These are phyloP conservation scores for Phialophora chinensis DNA, from an alignment of 2,329 filamentous ascomycete species.

Conservation along the genomic window DNA sequence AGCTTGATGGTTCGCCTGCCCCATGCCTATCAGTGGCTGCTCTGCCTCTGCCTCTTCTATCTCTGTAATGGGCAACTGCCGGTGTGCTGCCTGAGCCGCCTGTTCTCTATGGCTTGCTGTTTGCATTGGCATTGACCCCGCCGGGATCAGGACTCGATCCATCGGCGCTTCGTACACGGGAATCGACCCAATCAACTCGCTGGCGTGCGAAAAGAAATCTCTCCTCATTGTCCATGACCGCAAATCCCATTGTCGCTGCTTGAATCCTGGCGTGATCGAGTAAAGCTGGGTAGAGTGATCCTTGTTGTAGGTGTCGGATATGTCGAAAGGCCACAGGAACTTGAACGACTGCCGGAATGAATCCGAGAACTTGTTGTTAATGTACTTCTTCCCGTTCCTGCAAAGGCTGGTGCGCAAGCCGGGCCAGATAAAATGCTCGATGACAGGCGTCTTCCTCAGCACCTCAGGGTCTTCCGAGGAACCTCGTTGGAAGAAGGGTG, in stretches of 20 bases:
- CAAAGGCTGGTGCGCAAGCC: slow-evolving; percentile 38
- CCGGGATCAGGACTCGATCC: slow-evolving; percentile 13
- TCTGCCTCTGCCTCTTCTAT: slow-evolving; percentile 13
- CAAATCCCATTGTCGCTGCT: slow-evolving; percentile 22
- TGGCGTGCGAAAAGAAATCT: slow-evolving; percentile 24
- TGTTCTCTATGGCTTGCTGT: slow-evolving; percentile 2
- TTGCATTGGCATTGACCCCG: slow-evolving; percentile 8
- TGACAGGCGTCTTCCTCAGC: slow-evolving; percentile 22
- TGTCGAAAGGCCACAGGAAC: slow-evolving; percentile 27
- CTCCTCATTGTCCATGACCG: slow-evolving; percentile 27
- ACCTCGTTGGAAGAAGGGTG: slow-evolving; percentile 17
- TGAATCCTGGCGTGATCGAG: slow-evolving; percentile 21
- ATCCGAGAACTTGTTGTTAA: slow-evolving; percentile 31
- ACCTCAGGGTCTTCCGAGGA: slow-evolving; percentile 10
- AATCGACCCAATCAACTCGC: slow-evolving; percentile 19
- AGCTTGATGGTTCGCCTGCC: neutral
- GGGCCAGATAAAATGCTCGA: slow-evolving; percentile 44
- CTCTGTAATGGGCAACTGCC: neutral
- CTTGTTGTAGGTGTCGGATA: slow-evolving; percentile 18
- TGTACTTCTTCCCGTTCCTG: slow-evolving; percentile 15
- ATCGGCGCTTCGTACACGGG: slow-evolving; percentile 23
- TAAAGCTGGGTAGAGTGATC: slow-evolving; percentile 24
- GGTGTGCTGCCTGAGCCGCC: neutral
- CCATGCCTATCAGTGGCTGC: slow-evolving; percentile 2
- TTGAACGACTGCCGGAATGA: slow-evolving; percentile 24